Evolutionary conservation across 2,329 filamentous ascomycete genomes (phyloP).

Genomic region (Juglanconis oblonga): DNA sequence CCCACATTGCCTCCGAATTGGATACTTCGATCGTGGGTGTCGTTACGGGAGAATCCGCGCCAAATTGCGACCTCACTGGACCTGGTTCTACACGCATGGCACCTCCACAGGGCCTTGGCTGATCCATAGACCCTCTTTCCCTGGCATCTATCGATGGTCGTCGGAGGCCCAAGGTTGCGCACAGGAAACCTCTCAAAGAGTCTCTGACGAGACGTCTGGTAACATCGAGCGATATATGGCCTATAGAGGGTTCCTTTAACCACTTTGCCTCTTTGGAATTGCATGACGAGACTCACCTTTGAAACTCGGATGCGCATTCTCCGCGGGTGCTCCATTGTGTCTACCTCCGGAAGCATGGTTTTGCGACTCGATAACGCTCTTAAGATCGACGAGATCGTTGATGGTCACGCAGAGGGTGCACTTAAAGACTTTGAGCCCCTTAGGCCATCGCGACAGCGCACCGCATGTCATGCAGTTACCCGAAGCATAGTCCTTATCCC

Average conservation of each 20-base stretch:
- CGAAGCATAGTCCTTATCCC: slow-evolving; percentile 58
- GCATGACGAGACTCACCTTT: slow-evolving; percentile 7
- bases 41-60: neutral
- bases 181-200: slow-evolving; percentile 38
- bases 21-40: slow-evolving; percentile 10
- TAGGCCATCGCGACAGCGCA: slow-evolving; percentile 76
- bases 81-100: neutral
- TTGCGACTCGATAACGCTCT: slow-evolving; percentile 6
- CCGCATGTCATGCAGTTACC: slow-evolving; percentile 86
- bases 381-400: slow-evolving; percentile 62
- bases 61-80: neutral
- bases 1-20: neutral
- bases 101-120: neutral
- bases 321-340: slow-evolving; percentile 4
- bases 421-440: slow-evolving; percentile 68
- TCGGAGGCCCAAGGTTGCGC: slow-evolving; percentile 22
- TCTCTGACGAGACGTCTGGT: slow-evolving; percentile 50
- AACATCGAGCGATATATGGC: slow-evolving; percentile 54
- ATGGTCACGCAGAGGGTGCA: slow-evolving; percentile 83
- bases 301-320: slow-evolving; percentile 20
- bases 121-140: slow-evolving; percentile 8
- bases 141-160: slow-evolving; percentile 8
- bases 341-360: slow-evolving; percentile 1
- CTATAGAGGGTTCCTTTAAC: slow-evolving; percentile 5
- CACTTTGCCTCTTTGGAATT: neutral